phyloP scores from a whole-genome alignment of 1,139 yeast genomes.

The Geotrichum fermentans region DNA sequence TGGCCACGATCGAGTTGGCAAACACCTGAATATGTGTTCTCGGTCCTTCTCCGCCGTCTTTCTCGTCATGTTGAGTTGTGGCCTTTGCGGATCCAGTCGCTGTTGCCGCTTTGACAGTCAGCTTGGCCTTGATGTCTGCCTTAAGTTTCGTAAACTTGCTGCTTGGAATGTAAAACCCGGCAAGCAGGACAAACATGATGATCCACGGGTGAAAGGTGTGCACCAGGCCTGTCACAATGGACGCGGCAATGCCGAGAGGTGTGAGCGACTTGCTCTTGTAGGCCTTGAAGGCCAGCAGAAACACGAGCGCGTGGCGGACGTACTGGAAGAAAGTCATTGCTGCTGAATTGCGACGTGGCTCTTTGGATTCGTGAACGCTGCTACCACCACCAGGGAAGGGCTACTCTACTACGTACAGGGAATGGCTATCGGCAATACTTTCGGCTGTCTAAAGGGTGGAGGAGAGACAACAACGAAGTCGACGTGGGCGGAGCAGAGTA shows the following conservation, averaged over 20 bases:
- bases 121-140: constrained; percentile 33
- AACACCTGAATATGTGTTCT: constrained; percentile 44
- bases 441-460: neutral
- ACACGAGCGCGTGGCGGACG: constrained; percentile 18
- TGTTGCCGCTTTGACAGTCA: constrained; percentile 24
- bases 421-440: too few species aligned
- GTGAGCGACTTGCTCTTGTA: constrained; percentile 40
- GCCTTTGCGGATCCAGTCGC: constrained; percentile 10
- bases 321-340: too few species aligned
- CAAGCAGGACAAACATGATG: constrained; percentile 36
- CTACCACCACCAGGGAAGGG: too few species aligned
- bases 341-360: too few species aligned
- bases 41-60: constrained; percentile 28
- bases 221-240: constrained; percentile 40
- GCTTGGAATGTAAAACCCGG: constrained; percentile 42
- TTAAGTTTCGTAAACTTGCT: constrained; percentile 42
- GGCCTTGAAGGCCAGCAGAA: constrained; percentile 32
- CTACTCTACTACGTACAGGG: too few species aligned
- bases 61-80: constrained; percentile 22
- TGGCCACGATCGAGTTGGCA: constrained; percentile 42
- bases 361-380: too few species aligned
- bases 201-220: constrained; percentile 41
- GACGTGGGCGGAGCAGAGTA: too few species aligned
- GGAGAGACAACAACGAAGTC: neutral
- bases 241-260: constrained; percentile 38